Base-by-base conservation (phyloP, 192 early-diverging fungal species). In the Paraglomus brasilianum region DNA sequence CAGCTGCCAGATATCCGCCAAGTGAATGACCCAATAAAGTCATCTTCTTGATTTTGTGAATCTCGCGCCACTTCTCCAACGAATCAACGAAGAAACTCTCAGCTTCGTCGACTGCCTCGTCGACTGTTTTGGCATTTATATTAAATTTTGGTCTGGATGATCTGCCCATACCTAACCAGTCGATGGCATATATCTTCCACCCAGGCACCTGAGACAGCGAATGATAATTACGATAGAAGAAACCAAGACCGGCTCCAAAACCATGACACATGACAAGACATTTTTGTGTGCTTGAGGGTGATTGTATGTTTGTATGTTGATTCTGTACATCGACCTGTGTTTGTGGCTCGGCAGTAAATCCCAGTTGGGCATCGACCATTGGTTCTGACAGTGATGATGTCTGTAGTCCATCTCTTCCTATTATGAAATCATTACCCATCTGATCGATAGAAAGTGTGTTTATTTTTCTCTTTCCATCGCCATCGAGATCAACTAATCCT, bases 141-240 rank as follows among this genome's bases (percentile, higher is more conserved):
- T 69, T 73, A 72, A 89, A 95, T 19, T 79, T 77, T 15, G 92
- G 90, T 6, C 94, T 81, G n/a, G 89, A 88, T 70, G 85, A 88
- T 72, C 91, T 85, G 42, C 91, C 95, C 92, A 93, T 95, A n/a
- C 96, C 94, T 1, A 98, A 81, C 96, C 96, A 98, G 84, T 98
- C 95, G 45, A 91, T 80, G 15, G 88, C 81, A 70, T 88, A 88
- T 21, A 90, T 75, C 39, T 83, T 80, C 40, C 79, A 86, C 8
- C 82, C 84, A 11, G 80, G 80, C 15, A 83, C 74, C 52, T 82
- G 77, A 22, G 72, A 73, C 0, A 91, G 65, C 46, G 70, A 70
- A 72, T 77, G 73, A 59, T 79, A 80, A 66, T 84, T 82, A 14
- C 78, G 62, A 73, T 88, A 91, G 69, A 91, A 93, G 71, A 93